Evolutionary conservation across 139 green algal species (phyloP).

Genomic region (Spirogloea muscicola): DNA sequence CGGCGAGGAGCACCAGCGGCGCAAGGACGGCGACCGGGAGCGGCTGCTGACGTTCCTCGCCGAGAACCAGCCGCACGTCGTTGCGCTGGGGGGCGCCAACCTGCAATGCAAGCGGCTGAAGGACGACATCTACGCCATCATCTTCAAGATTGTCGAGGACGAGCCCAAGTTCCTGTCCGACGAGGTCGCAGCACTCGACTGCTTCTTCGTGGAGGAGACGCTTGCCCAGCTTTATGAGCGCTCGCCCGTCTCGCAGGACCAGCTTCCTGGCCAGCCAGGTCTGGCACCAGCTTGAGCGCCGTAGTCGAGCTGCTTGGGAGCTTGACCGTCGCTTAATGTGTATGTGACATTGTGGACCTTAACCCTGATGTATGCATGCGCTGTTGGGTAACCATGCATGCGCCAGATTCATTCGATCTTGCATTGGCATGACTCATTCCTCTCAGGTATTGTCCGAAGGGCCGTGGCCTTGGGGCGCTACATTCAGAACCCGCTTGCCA

Average conservation of each 20-base stretch:
- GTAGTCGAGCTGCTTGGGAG: too few species aligned
- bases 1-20: conserved; percentile 12
- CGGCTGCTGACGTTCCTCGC: conserved; percentile 64
- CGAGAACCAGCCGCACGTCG: conserved; percentile 50
- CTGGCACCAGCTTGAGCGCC: not conserved
- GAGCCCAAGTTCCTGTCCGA: not conserved
- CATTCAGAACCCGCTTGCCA: conserved; percentile 75
- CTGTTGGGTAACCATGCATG: not conserved
- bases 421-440: not conserved
- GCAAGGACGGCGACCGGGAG: conserved; percentile 46
- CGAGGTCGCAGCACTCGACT: conserved; percentile 54
- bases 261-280: conserved; percentile 60
- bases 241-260: conserved; percentile 56
- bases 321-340: not conserved
- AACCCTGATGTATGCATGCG: not conserved
- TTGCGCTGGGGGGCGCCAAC: conserved; percentile 12
- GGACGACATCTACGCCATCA: not conserved
- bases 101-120: not conserved
- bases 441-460: conserved; percentile 62
- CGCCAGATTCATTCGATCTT: not conserved
- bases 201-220: conserved; percentile 64
- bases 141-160: conserved; percentile 2
- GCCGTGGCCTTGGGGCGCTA: conserved; percentile 73
- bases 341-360: not conserved
- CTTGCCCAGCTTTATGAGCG: conserved; percentile 76